These are phyloP conservation scores for Wickerhamiella sorbophila DNA, from an alignment of 805 yeast species.

Conservation along the genomic window DNA sequence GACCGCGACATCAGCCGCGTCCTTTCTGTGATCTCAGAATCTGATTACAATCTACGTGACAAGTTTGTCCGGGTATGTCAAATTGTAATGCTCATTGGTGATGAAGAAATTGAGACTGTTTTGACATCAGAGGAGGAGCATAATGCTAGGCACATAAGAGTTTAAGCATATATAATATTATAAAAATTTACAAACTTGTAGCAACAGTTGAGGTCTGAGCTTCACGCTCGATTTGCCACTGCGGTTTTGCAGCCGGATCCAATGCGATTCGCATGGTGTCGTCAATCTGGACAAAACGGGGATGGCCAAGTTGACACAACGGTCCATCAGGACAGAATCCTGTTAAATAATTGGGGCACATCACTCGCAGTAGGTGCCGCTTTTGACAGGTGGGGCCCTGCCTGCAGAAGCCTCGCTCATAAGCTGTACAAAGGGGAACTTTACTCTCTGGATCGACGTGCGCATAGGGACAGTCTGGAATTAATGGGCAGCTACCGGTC, in stretches of 20 bases:
- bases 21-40: slow-evolving; percentile 51
- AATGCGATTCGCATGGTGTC: slow-evolving; percentile 27
- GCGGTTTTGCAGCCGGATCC: slow-evolving; percentile 13
- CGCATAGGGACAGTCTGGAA: slow-evolving; percentile 83
- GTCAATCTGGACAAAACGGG: slow-evolving; percentile 38
- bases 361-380: slow-evolving; percentile 60
- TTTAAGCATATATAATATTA: background rate
- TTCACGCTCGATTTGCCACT: background rate
- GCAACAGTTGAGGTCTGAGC: background rate
- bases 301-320: slow-evolving; percentile 68
- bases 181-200: background rate
- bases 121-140: background rate
- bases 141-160: background rate
- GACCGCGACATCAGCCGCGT: slow-evolving; percentile 70
- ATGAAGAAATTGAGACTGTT: background rate
- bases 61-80: slow-evolving; percentile 73
- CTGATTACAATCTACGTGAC: slow-evolving; percentile 60
- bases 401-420: slow-evolving; percentile 79
- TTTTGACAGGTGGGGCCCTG: slow-evolving; percentile 77
- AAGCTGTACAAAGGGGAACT: slow-evolving; percentile 77
- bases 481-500: slow-evolving; percentile 60
- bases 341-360: slow-evolving; percentile 69
- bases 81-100: slow-evolving; percentile 32
- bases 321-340: slow-evolving; percentile 92
- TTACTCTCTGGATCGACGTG: slow-evolving; percentile 83